Evolutionary conservation across 805 yeast species (phyloP).

Genomic region (Lipomyces chichibuensis): DNA sequence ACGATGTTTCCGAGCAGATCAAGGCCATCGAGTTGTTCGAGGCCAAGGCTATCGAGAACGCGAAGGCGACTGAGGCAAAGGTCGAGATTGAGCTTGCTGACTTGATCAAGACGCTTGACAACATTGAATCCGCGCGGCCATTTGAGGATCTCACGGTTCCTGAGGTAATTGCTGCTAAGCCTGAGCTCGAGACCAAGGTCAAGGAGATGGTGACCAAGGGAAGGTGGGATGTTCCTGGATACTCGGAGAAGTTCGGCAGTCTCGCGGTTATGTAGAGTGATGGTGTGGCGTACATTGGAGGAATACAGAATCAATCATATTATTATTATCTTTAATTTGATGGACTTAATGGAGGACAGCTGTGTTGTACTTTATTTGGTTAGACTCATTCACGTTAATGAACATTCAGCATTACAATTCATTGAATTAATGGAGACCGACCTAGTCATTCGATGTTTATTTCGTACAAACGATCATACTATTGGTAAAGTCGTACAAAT

Average conservation of each 20-base stretch:
- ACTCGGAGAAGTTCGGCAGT: slow-evolving; percentile 97
- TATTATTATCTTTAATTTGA: background rate
- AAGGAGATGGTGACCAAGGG: slow-evolving; percentile 93
- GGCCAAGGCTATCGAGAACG: slow-evolving; percentile 93
- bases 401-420: background rate
- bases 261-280: slow-evolving; percentile 74
- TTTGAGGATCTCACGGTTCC: slow-evolving; percentile 96
- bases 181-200: slow-evolving; percentile 96
- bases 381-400: background rate
- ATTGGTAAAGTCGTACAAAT: background rate
- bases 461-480: background rate
- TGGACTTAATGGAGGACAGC: background rate
- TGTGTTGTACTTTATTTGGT: background rate
- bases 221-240: slow-evolving; percentile 97
- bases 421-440: background rate
- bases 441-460: background rate
- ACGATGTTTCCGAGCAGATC: slow-evolving; percentile 85
- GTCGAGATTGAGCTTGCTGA: slow-evolving; percentile 84
- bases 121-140: slow-evolving; percentile 96
- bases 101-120: slow-evolving; percentile 82
- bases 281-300: slow-evolving; percentile 1
- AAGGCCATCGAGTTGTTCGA: slow-evolving; percentile 92
- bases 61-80: slow-evolving; percentile 86
- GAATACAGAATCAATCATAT: background rate
- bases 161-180: slow-evolving; percentile 92